A percentile compares a stretch with the other conserved stretches of the same genome.
phyloP scores from a whole-genome alignment of 495 filamentous ascomycete genomes.

The Gamarada debralockiae region DNA sequence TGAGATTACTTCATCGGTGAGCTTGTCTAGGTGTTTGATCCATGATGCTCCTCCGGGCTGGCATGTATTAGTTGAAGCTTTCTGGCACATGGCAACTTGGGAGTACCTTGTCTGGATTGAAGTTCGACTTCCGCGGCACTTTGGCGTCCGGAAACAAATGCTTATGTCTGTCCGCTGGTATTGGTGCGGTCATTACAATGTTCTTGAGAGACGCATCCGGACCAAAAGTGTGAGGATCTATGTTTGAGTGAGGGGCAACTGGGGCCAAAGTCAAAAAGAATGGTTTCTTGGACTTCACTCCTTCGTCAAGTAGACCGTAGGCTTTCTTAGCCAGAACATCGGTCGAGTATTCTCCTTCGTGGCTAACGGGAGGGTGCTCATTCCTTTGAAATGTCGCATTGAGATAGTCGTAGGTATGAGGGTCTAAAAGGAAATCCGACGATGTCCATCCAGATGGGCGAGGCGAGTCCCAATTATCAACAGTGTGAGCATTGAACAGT shows the following conservation, averaged over 20 bases:
- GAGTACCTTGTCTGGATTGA: conserved; percentile 42
- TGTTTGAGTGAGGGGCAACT: conserved; percentile 59
- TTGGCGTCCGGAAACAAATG: conserved; percentile 41
- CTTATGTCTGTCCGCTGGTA: conserved; percentile 37
- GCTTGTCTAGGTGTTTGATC: conserved; percentile 47
- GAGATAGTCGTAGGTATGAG: conserved; percentile 61
- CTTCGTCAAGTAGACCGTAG: conserved; percentile 58
- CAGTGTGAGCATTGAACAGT: conserved; percentile 57
- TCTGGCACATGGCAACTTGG: not conserved
- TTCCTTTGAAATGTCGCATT: conserved; percentile 63
- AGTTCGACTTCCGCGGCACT: conserved; percentile 44
- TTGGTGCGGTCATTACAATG: conserved; percentile 37
- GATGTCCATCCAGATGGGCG: conserved; percentile 48
- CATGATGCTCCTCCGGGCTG: conserved; percentile 53
- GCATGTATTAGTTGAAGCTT: not conserved
- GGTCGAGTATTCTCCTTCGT: conserved; percentile 51
- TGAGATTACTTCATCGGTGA: conserved; percentile 49
- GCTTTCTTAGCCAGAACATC: conserved; percentile 62
- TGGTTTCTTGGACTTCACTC: conserved; percentile 44
- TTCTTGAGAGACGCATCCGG: not conserved
- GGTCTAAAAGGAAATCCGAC: conserved; percentile 64
- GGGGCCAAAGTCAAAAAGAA: conserved; percentile 63
- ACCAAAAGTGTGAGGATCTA: conserved; percentile 28
- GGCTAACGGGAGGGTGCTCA: conserved; percentile 46
- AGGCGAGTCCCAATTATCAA: conserved; percentile 52